Base-by-base conservation (phyloP, 2,329 filamentous ascomycete genomes). In the Trichoderma afroharzianum region DNA sequence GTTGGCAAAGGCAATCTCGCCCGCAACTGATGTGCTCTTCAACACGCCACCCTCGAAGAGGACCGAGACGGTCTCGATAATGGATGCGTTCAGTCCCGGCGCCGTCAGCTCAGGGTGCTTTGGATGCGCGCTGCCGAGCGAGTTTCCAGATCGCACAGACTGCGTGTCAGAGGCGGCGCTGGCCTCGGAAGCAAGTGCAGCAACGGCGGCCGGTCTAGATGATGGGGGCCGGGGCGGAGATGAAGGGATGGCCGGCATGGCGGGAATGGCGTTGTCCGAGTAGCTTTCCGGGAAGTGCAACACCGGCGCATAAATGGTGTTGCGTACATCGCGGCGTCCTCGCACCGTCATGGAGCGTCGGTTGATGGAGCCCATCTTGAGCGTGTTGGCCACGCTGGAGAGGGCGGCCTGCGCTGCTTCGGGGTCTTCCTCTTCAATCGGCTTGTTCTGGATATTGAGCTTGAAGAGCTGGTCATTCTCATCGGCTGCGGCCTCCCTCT, bases 61-160 rank as follows among this genome's bases (percentile, higher is more conserved):
- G 15, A 93, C 93, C 73, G 90, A 96, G n/a, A 98, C 90, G 0
- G 92, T 96, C 81, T 99, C 96, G 64, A 98, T 92, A 70, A 98
- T 88, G 15, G 95, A 98, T 4, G 93, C 90, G 80, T 94, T 96
- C 6, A 99, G 85, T 3, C 96, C 95, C 1, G 92, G 89, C 11
- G 89, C 88, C 68, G 91, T 88, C 82, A 97, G 86, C 21, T 98
- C 94, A 0, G 94, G 91, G 79, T 99, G 96, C 77, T 90, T 91
- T 66, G 89, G 84, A n/a, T 92, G 88, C 4, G 87, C 87, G 57
- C 90, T 89, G 75, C 90, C 90, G 55, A 95, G 83, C 2, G 94
- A 97, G 74, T 93, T 93, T 2, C 92, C 92, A 3, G 96, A 99
- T 63, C 95, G 91, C 72, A 98, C 92, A 1, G 96, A 98, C 70